phyloP scores from a whole-genome alignment of 805 yeast genomes.

The Wickerhamomyces hampshirensis region DNA sequence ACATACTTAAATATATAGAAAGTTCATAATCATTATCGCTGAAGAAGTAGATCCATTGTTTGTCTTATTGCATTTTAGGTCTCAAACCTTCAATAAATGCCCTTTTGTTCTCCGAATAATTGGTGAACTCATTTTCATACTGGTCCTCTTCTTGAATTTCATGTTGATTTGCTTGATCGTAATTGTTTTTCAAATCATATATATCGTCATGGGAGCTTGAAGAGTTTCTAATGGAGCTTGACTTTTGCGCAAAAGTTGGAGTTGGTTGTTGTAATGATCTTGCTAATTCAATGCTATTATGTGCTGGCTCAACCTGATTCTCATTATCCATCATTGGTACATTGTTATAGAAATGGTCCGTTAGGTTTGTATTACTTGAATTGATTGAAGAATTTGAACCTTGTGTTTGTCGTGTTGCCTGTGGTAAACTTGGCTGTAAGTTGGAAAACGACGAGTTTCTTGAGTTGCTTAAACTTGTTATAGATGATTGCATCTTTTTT shows the following conservation, averaged over 20 bases:
- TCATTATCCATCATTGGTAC: constrained; percentile 22
- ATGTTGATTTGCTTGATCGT: constrained; percentile 24
- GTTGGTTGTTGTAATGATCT: constrained; percentile 23
- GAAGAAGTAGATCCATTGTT: too few relatives aligned
- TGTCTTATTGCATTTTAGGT: constrained; percentile 25
- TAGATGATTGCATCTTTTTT: constrained; percentile 27
- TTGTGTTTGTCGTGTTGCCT: constrained; percentile 14
- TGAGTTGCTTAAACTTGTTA: constrained; percentile 19
- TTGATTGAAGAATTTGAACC: constrained; percentile 21
- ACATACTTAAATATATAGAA: too few relatives aligned
- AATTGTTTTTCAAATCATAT: constrained; percentile 31
- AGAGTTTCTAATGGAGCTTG: constrained; percentile 10
- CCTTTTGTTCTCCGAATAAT: constrained; percentile 38
- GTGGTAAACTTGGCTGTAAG: constrained; percentile 8
- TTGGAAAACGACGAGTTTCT: constrained; percentile 20
- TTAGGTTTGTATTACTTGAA: constrained; percentile 21
- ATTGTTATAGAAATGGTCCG: constrained; percentile 23
- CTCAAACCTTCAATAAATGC: constrained; percentile 36
- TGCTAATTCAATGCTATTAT: constrained; percentile 19
- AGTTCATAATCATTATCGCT: too few relatives aligned
- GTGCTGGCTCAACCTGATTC: constrained; percentile 5
- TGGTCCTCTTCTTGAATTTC: constrained; percentile 40
- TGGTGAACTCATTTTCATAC: constrained; percentile 42
- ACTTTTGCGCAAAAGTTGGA: constrained; percentile 20
- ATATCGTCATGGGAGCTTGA: constrained; percentile 15